Base-by-base conservation (phyloP, 129 eudicot species). In the Lactuca saligna region DNA sequence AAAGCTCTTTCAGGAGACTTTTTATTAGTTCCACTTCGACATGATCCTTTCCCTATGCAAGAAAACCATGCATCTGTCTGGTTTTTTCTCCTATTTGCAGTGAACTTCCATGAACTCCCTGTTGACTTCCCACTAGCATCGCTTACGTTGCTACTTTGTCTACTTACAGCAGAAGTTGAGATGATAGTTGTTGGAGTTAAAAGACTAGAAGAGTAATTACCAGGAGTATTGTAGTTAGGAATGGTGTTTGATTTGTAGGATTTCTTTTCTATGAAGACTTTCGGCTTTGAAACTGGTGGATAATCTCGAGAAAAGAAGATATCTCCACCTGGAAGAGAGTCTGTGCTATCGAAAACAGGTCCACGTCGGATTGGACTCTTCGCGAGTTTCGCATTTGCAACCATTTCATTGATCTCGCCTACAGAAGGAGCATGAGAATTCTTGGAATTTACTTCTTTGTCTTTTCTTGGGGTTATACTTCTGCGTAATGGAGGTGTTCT, bases 361-460 rank as follows among this genome's bases (percentile, higher is more conserved):
- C 29, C 65, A 17, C 64, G 41, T 34, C 70, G 63, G 8, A 15
- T 68, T 32, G 76, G 78, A 53, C 76, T 75, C 56, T 32, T 71
- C 9, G 87, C 74, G 64, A 89, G 61, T 77, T 86, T 84, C 33
- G 78, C 90, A 63, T 82, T 77, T 10, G 96, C 96, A 32, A 89
- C 77, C 70, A 89, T 86, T 70, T 89, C 96, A 64, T 89, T 89
- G 56, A 89, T 83, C 70, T 86, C 96, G 16, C 96, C 96, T 0
- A 84, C 83, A 4, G 93, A 81, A 53, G 90, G 96, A 17, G 70
- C 17, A 25, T 71, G 96, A 17, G 70, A 14, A 25, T 71, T 57
- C 31, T 80, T 78, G 48, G 75, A 73, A 6, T 62, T 46, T 17
- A 63, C 72, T n/a, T 81, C 82, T 64, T 32, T 82, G 8, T 82